A percentile compares a stretch with the other conserved stretches of the same genome.
phyloP scores from a whole-genome alignment of 345 rosid species.

The Populus simonii region DNA sequence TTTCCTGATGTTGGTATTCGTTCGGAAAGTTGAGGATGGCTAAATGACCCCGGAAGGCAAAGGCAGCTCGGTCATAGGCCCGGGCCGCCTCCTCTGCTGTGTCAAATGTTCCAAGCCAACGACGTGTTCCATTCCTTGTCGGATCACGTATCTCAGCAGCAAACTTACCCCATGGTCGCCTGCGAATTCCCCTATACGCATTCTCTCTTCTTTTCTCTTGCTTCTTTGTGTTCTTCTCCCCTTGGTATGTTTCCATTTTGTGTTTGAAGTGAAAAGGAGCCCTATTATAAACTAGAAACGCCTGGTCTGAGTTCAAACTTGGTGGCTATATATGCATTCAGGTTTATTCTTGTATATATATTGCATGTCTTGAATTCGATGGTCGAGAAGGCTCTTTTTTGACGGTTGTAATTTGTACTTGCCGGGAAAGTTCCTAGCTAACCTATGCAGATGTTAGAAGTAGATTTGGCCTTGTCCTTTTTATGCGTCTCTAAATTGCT shows the following conservation, averaged over 20 bases:
- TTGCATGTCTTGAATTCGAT: neutral
- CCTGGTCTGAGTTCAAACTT: slow-evolving; percentile 2
- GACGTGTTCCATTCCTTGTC: slow-evolving; percentile 53
- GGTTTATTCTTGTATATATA: no score
- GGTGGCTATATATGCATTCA: neutral
- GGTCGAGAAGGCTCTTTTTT: slow-evolving; percentile 14
- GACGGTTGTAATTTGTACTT: slow-evolving; percentile 23
- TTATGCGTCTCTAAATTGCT: neutral
- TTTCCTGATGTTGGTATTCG: slow-evolving; percentile 8
- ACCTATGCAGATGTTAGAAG: neutral
- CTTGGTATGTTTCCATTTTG: slow-evolving; percentile 23
- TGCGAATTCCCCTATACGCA: slow-evolving; percentile 65
- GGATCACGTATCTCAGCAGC: slow-evolving; percentile 88
- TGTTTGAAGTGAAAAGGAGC: neutral
- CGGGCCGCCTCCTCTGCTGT: slow-evolving; percentile 30
- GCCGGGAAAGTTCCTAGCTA: slow-evolving; percentile 10
- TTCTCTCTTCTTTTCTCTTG: slow-evolving; percentile 24
- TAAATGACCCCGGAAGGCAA: slow-evolving; percentile 26
- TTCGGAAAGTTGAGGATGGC: slow-evolving; percentile 34
- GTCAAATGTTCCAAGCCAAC: slow-evolving; percentile 51
- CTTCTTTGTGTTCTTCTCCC: slow-evolving; percentile 2
- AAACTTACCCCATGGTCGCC: slow-evolving; percentile 81
- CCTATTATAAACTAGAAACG: neutral
- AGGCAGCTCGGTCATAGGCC: slow-evolving; percentile 31
- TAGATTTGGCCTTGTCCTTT: neutral